Evolutionary conservation across 2,329 filamentous ascomycete species (phyloP), one percentile per base, ranked within the genome.

Genomic region (Pezicula carpinea): DNA sequence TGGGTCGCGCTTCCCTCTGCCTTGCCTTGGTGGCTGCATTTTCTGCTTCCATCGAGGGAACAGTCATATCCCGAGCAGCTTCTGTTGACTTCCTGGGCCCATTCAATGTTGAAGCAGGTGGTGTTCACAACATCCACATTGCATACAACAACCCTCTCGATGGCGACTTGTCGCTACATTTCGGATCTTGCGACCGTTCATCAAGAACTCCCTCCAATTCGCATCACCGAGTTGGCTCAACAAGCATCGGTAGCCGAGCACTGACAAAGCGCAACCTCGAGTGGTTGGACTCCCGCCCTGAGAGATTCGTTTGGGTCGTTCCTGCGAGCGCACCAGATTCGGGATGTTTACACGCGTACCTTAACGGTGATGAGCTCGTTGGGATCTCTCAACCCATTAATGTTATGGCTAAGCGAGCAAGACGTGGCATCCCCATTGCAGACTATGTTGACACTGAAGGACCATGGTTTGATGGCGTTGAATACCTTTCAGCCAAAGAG

Each of bases 401-500:
- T n/a, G 35, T 32, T 32, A 31, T 31, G 35, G 22, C 19, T 19
- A 39, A 39, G 36, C 29, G 19, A 21, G n/a, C 43, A 39, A 39
- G 43, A 46, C 17, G 35, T 11, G 6, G 18, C 10, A 46, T 46
- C 8, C 26, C 34, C 4, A 26, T 46, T 17, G 21, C 35, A 14
- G 43, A 46, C 17, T 23, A 48, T 38, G 55, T 43, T 39, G 55
- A 57, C 47, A 45, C 48, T 7, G 47, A 54, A 58, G 80, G 81
- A 0, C 77, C 80, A 1, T 85, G 82, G 82, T 85, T 85, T 51
- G 79, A 85, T 57, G 81, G 80, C 11, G 81, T 85, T 15, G 73
- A 70, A 43, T 73, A 80, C 46, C 70, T 85, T 35, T 63, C 77
- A 51, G 67, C 72, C 21, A 80, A 78, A 56, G 67, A 79, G 51